Percentiles rank a stretch among this genome's conserved stretches.
Evolutionary conservation across 2,329 filamentous ascomycete species (phyloP).

Genomic region (Penicillium sp.): DNA sequence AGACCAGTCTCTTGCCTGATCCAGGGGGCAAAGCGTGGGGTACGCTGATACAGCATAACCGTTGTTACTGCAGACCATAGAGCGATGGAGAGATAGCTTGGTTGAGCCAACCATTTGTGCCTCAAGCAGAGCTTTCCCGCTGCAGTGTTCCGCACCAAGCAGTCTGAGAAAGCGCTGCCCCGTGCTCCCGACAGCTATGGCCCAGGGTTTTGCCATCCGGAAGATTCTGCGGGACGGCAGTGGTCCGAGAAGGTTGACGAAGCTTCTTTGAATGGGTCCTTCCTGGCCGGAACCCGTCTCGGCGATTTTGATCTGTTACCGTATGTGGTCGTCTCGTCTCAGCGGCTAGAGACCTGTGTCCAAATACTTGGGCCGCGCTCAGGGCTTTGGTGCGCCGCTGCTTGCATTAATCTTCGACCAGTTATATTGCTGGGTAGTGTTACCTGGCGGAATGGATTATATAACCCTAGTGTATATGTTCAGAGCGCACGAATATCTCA

Average conservation of each 20-base stretch:
- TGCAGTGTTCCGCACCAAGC: conserved; percentile 19
- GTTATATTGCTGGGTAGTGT: conserved; percentile 10
- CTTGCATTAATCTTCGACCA: conserved; percentile 10
- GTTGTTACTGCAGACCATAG: conserved; percentile 9
- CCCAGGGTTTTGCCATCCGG: conserved; percentile 7
- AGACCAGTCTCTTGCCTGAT: conserved; percentile 16
- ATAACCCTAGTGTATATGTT: conserved; percentile 2
- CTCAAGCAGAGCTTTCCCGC: conserved; percentile 10
- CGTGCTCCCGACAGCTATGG: conserved; percentile 11
- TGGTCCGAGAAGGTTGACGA: conserved; percentile 14
- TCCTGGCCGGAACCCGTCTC: conserved; percentile 12
- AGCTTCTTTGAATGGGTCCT: conserved; percentile 15
- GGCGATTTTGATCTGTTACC: neutral
- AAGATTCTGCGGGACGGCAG: neutral
- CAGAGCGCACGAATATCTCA: conserved; percentile 7
- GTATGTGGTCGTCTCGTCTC: conserved; percentile 8
- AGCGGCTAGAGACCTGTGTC: conserved; percentile 14
- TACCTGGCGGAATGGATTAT: conserved; percentile 13
- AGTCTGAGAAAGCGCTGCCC: conserved; percentile 11
- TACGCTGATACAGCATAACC: conserved; percentile 16
- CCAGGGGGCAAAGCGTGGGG: conserved; percentile 5
- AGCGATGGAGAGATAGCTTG: conserved; percentile 2
- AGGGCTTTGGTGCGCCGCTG: conserved; percentile 13
- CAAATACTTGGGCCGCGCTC: conserved; percentile 19
- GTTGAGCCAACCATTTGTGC: conserved; percentile 17